Conservation (phyloP, 805 yeast species). For the Clavispora asparagi region DNA sequence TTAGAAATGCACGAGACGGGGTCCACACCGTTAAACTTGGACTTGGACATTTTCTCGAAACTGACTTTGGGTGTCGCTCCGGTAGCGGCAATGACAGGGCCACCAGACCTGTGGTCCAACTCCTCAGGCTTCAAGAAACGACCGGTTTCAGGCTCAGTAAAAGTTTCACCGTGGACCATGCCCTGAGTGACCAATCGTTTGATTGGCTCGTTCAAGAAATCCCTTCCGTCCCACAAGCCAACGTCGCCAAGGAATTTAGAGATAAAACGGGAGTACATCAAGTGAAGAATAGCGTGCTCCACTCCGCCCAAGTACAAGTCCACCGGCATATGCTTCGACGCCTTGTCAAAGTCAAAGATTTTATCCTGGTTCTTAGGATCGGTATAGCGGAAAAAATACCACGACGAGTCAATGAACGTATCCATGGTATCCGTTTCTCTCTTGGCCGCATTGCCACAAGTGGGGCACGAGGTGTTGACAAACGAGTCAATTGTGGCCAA, state of each 20-base stretch:
- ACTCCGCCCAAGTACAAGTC: conserved; percentile 92
- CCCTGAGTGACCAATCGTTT: conserved; percentile 83
- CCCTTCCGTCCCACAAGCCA: conserved; percentile 64
- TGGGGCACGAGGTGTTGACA: conserved; percentile 73
- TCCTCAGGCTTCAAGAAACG: conserved; percentile 78
- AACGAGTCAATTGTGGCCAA: conserved; percentile 62
- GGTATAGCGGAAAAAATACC: conserved; percentile 86
- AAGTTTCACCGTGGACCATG: conserved; percentile 95
- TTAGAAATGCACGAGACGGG: conserved; percentile 67
- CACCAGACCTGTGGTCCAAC: conserved; percentile 39
- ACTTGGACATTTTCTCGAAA: conserved; percentile 94
- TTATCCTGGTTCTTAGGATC: conserved; percentile 58
- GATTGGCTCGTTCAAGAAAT: conserved; percentile 72
- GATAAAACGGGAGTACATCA: conserved; percentile 80
- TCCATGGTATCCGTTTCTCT: conserved; percentile 99
- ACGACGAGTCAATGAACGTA: conserved; percentile 95
- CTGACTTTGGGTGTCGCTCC: conserved; percentile 51
- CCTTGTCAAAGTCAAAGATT: conserved; percentile 52
- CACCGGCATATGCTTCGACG: conserved; percentile 64
- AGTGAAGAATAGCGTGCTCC: conserved; percentile 93
- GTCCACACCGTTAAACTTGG: conserved; percentile 91
- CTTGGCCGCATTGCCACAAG: conserved; percentile 65
- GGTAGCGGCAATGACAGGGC: conserved; percentile 44
- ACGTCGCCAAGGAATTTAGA: conserved; percentile 68
- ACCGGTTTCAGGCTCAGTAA: conserved; percentile 63